phyloP scores from a whole-genome alignment of 805 yeast species.

The Ogataea philodendri region DNA sequence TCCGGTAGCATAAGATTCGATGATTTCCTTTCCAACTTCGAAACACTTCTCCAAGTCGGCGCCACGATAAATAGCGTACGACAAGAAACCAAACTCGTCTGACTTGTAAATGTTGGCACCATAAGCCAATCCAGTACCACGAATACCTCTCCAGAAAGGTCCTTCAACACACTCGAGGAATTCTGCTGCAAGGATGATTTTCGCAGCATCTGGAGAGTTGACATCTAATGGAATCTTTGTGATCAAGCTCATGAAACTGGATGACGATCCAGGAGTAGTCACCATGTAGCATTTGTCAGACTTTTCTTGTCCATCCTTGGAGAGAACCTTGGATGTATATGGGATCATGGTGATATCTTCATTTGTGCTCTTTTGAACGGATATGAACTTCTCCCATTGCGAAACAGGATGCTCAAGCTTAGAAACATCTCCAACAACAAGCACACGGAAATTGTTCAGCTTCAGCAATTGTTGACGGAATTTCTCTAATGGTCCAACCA shows the following conservation, averaged over 20 bases:
- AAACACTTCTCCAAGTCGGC: constrained; percentile 70
- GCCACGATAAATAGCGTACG: constrained; percentile 73
- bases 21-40: constrained; percentile 60
- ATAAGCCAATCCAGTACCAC: constrained; percentile 93
- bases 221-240: constrained; percentile 60
- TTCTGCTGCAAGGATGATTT: constrained; percentile 69
- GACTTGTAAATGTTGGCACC: constrained; percentile 67
- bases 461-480: constrained; percentile 53
- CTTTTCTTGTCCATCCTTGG: constrained; percentile 55
- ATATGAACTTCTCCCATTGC: constrained; percentile 48
- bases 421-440: constrained; percentile 67
- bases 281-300: constrained; percentile 57
- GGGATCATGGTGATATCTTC: constrained; percentile 40
- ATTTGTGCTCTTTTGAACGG: constrained; percentile 5
- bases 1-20: constrained; percentile 59
- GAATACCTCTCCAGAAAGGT: constrained; percentile 93
- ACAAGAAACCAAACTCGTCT: constrained; percentile 64
- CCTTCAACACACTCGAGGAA: constrained; percentile 88
- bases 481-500: constrained; percentile 49
- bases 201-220: constrained; percentile 59
- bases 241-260: constrained; percentile 62
- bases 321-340: constrained; percentile 49
- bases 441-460: constrained; percentile 58
- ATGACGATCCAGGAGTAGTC: constrained; percentile 80
- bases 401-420: constrained; percentile 54